Evolutionary conservation across 2,329 filamentous ascomycete genomes (phyloP).

Genomic region (Alternaria sp.): DNA sequence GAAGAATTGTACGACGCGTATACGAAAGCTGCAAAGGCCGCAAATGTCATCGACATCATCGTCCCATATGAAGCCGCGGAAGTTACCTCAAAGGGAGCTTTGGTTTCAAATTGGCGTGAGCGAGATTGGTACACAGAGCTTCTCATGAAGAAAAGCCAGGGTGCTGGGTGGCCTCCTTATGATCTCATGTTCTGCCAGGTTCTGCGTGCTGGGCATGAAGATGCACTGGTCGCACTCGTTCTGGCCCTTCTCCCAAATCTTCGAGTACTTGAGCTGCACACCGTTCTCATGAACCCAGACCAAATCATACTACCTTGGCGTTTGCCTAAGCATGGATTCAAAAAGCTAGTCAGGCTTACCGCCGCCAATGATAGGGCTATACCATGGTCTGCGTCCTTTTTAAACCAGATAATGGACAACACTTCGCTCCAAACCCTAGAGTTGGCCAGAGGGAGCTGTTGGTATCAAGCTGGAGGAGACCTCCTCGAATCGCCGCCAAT

Average conservation of each 20-base stretch:
- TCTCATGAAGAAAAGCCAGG: background rate
- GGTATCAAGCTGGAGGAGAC: background rate
- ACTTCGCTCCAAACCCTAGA: background rate
- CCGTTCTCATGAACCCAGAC: background rate
- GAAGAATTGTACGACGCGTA: background rate
- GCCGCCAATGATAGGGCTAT: background rate
- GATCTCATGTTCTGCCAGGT: slow-evolving; percentile 11
- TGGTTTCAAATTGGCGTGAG: background rate
- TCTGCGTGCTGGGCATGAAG: background rate
- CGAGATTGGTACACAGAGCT: background rate
- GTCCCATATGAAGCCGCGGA: slow-evolving; percentile 6
- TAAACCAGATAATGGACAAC: background rate
- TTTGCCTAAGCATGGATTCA: background rate
- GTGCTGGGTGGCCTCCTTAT: background rate
- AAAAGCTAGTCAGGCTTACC: background rate
- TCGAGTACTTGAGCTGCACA: background rate
- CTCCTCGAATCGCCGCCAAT: background rate
- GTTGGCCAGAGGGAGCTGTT: background rate
- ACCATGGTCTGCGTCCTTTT: background rate
- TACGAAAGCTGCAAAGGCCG: slow-evolving; percentile 10
- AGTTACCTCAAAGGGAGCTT: background rate
- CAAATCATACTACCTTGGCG: background rate
- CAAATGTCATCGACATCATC: slow-evolving; percentile 10
- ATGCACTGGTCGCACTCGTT: background rate
- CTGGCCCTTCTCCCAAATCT: background rate